These are phyloP conservation scores for Colletotrichum abscissum DNA, from an alignment of 2,329 filamentous ascomycete genomes.

Conservation along the genomic window DNA sequence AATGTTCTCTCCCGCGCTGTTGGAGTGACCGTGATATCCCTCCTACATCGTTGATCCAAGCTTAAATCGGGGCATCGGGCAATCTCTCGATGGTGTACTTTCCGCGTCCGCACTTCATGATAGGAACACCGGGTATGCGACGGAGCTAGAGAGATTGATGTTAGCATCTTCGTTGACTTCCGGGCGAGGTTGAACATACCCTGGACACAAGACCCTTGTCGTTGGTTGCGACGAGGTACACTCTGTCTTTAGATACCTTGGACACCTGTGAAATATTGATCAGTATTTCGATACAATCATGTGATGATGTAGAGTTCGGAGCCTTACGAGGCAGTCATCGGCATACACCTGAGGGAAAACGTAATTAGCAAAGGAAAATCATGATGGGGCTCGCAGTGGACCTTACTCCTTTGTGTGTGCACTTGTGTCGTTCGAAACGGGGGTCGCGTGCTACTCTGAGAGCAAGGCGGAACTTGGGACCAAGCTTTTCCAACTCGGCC, in stretches of 20 bases:
- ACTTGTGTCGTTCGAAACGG: conserved; percentile 85
- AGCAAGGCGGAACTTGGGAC: conserved; percentile 88
- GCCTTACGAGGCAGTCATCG: conserved; percentile 53
- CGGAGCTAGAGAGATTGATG: conserved; percentile 62
- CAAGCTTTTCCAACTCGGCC: conserved; percentile 8
- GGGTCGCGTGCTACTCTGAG: conserved; percentile 89
- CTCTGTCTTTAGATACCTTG: conserved; percentile 68
- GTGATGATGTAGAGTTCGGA: not conserved
- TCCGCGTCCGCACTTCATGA: conserved; percentile 84
- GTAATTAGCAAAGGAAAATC: not conserved
- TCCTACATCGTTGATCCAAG: conserved; percentile 5
- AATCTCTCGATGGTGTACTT: conserved; percentile 96
- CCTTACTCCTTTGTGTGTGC: conserved; percentile 83
- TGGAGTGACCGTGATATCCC: not conserved
- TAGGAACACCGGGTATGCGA: conserved; percentile 62
- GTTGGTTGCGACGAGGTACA: conserved; percentile 83
- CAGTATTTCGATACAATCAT: conserved; percentile 64
- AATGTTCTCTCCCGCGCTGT: not conserved
- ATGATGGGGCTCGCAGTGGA: not conserved
- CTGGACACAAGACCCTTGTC: conserved; percentile 52
- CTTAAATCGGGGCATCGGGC: conserved; percentile 79
- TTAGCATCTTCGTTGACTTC: not conserved
- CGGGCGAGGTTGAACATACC: not conserved
- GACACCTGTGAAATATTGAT: conserved; percentile 82
- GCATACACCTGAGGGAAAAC: conserved; percentile 62